Conservation (phyloP, 2,329 filamentous ascomycete genomes). For the Myriosclerotinia duriaeana region DNA sequence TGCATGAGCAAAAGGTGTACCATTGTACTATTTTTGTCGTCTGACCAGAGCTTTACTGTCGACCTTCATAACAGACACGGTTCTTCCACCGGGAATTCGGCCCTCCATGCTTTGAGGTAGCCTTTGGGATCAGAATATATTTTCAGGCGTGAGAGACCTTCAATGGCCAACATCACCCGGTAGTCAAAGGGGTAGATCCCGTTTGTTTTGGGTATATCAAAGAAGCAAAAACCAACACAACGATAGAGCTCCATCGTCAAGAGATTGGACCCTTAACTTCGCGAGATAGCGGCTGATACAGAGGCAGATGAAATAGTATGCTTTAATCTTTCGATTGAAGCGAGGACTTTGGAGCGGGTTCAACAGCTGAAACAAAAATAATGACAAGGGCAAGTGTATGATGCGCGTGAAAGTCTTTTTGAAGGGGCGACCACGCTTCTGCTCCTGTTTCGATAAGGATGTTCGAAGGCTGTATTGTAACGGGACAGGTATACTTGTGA, state of each 20-base stretch:
- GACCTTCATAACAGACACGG: too few species aligned
- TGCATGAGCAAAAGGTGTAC: neutral
- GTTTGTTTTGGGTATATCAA: too few species aligned
- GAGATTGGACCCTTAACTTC: neutral
- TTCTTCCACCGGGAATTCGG: neutral
- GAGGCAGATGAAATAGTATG: neutral
- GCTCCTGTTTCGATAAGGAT: neutral
- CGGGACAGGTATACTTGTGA: neutral
- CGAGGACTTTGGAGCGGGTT: neutral
- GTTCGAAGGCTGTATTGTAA: neutral
- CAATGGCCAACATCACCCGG: too few species aligned
- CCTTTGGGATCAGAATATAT: neutral
- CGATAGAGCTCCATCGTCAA: neutral
- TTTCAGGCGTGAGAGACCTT: neutral
- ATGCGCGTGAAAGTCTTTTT: neutral
- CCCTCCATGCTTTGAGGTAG: neutral
- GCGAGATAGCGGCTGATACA: neutral
- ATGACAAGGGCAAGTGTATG: neutral
- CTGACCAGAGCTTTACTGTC: neutral
- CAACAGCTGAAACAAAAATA: neutral
- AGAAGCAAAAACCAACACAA: too few species aligned
- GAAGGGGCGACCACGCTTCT: neutral
- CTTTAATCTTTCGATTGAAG: neutral
- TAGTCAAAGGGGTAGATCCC: too few species aligned
- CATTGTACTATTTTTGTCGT: neutral